Base-by-base conservation (phyloP, 164 flowering plant genomes). In the Warburgia ugandensis region DNA sequence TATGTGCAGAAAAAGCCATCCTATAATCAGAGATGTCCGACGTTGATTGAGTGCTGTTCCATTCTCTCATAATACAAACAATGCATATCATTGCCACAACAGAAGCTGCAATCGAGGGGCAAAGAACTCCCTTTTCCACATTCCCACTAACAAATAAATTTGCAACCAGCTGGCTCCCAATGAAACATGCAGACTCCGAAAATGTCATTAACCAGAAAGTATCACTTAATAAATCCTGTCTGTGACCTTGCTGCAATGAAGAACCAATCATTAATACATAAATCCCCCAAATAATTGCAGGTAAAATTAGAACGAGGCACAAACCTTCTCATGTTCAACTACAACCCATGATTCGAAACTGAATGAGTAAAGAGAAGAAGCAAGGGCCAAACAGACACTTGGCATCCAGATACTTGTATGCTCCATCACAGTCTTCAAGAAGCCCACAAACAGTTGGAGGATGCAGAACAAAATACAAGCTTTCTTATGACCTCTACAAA, bases 301-400 rank as follows among this genome's bases (percentile, higher is more conserved):
- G n/a, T n/a, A n/a, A n/a, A n/a, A n/a, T n/a, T n/a, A n/a, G n/a
- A n/a, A n/a, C n/a, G n/a, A n/a, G 23, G 17, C 29, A 63, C 85
- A 43, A 41, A 92, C 99, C 99, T 86, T 80, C 36, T 89, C 94
- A 61, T 84, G 89, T 52, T 89, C 94, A 59, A 72, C 62, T 5
- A 78, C 94, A 73, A 78, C 67, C 92, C 94, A 86, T 30, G 90
- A 68, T 73, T 92, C 99, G 23, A 86, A 94, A 61, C 84, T 65
- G 73, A 79, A 79, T 13, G 77, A 75, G 65, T 64, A 94, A 67
- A 81, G 61, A 19, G 84, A 77, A 43, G 83, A 72, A n/a, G 95
- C 79, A 54, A 89, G 65, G 29, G 92, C 78, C 51, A 84, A 64
- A 60, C 79, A 79, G 26, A 79, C 63, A 51, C 69, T 81, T 28